Conservation (phyloP, 306 rosid genomes). For the Acacia crassicarpa region DNA sequence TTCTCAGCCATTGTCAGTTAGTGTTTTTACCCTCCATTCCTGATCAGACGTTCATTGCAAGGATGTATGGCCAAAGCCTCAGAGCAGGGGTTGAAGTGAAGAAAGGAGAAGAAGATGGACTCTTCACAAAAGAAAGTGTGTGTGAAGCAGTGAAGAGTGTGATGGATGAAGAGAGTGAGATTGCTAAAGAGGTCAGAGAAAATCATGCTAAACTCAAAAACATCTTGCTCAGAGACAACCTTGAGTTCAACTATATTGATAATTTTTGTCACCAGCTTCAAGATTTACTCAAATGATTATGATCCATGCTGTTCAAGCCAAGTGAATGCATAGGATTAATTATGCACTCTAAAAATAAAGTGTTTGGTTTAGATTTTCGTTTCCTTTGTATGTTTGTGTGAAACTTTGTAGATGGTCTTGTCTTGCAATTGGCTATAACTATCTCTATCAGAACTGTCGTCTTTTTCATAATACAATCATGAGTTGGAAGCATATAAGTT, state of each 20-base stretch:
- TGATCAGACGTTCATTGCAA: no score
- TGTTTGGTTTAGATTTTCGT: no score
- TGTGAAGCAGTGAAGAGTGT: background rate
- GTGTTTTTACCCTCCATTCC: background rate
- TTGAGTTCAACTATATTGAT: constrained; percentile 2
- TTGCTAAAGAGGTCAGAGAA: background rate
- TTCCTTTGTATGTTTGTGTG: no score
- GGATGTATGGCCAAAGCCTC: no score
- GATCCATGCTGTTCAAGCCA: no score
- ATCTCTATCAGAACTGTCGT: no score
- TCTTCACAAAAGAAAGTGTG: background rate
- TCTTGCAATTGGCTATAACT: no score
- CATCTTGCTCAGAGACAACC: background rate
- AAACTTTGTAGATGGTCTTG: no score
- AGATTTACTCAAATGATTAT: background rate
- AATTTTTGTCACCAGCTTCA: constrained; percentile 9
- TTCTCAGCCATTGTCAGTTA: background rate
- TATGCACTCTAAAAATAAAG: no score
- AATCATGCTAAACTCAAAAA: background rate
- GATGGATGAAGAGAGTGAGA: constrained; percentile 4
- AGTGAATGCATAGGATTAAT: no score
- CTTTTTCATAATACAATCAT: no score
- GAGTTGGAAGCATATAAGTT: no score
- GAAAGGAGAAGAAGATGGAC: constrained; percentile 19
- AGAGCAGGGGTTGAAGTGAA: background rate